These are phyloP conservation scores for Crassisporium funariophilum DNA, from an alignment of 768 basidiomycete genomes.

Conservation along the genomic window DNA sequence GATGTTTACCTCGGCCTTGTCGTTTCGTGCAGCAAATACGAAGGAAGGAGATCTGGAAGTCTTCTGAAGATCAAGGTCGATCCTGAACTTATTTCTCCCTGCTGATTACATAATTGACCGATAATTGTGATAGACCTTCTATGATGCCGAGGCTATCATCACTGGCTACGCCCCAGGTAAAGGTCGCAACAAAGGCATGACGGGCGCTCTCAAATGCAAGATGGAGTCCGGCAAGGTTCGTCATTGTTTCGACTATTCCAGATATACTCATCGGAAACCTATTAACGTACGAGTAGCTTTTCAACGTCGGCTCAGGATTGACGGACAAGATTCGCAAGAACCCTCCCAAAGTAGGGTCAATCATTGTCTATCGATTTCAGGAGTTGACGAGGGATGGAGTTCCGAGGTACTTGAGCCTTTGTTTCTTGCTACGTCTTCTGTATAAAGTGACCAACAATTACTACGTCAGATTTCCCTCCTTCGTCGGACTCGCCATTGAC, in stretches of 20 bases:
- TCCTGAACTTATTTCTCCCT: not conserved
- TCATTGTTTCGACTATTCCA: not conserved
- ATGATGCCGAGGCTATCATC: constrained; percentile 61
- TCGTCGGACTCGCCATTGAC: constrained; percentile 51
- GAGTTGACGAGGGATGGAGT: constrained; percentile 59
- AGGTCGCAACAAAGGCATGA: constrained; percentile 50
- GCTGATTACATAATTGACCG: too few species aligned
- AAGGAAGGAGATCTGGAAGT: constrained; percentile 48
- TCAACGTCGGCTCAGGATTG: constrained; percentile 59
- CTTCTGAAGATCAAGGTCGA: constrained; percentile 53
- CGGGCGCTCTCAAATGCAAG: constrained; percentile 54
- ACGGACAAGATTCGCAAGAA: constrained; percentile 53
- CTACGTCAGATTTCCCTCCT: constrained; percentile 51
- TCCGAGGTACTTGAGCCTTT: constrained; percentile 42
- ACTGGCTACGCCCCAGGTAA: constrained; percentile 59
- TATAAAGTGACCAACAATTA: not conserved
- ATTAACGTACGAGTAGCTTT: constrained; percentile 38
- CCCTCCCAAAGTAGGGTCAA: constrained; percentile 57
- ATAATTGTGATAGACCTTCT: constrained; percentile 43
- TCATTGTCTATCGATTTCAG: constrained; percentile 62
- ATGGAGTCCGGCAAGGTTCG: constrained; percentile 64
- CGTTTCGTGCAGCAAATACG: constrained; percentile 41
- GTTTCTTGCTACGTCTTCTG: not conserved
- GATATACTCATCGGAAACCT: not conserved
- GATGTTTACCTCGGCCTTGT: not conserved